These are phyloP conservation scores for Tilletia setariae DNA, from an alignment of 1,284 basidiomycete species.

Conservation along the genomic window DNA sequence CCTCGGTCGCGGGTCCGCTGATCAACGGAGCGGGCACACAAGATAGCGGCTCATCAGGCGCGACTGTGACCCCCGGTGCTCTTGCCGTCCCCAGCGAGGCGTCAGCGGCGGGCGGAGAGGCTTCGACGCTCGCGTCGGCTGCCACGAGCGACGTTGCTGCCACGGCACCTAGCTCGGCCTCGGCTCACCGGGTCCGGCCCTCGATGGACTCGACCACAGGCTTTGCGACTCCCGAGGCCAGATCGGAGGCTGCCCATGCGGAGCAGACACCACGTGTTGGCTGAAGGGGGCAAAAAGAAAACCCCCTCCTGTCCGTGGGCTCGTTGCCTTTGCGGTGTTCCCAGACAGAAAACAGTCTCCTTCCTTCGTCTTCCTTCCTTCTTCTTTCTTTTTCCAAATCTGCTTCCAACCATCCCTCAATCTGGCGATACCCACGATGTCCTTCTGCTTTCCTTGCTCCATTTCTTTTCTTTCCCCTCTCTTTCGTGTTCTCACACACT, in stretches of 20 bases:
- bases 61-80: neutral
- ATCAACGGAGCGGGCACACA: too few relatives aligned
- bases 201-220: conserved; percentile 12
- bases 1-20: neutral
- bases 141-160: neutral
- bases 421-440: neutral
- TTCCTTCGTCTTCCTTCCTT: too few relatives aligned
- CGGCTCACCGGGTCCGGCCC: neutral
- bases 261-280: neutral
- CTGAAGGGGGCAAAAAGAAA: too few relatives aligned
- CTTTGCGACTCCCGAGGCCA: conserved; percentile 9
- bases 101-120: too few relatives aligned
- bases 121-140: neutral
- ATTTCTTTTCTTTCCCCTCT: neutral
- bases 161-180: neutral
- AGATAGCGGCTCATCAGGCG: too few relatives aligned
- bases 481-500: neutral
- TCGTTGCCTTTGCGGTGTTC: too few relatives aligned
- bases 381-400: neutral
- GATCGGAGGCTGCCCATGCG: conserved; percentile 13
- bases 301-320: too few relatives aligned
- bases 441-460: neutral
- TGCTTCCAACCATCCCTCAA: neutral
- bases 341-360: neutral
- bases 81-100: neutral